Evolutionary conservation across 768 basidiomycete species (phyloP).

Genomic region (Xanthoconium stramineum): DNA sequence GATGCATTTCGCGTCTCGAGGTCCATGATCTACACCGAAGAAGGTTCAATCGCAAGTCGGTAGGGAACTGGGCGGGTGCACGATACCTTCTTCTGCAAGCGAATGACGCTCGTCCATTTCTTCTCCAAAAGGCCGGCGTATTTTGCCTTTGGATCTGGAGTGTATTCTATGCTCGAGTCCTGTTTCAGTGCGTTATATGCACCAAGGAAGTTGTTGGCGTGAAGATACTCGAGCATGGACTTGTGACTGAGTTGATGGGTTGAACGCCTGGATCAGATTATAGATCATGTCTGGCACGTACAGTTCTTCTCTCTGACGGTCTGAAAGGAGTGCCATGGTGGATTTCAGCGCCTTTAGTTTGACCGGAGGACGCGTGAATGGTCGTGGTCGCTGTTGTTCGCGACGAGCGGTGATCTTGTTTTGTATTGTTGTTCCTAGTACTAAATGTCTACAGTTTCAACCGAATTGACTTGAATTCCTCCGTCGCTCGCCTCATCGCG

Average conservation of each 20-base stretch:
- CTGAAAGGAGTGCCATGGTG: constrained; percentile 42
- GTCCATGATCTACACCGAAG: constrained; percentile 78
- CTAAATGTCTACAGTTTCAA: neutral
- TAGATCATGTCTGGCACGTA: constrained; percentile 28
- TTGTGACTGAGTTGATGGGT: constrained; percentile 54
- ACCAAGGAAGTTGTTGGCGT: constrained; percentile 59
- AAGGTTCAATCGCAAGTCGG: constrained; percentile 4
- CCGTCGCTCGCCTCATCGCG: constrained; percentile 17
- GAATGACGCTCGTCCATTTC: constrained; percentile 97
- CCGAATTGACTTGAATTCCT: constrained; percentile 24
- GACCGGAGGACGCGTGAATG: constrained; percentile 11
- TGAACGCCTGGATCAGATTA: constrained; percentile 6
- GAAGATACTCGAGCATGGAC: constrained; percentile 77
- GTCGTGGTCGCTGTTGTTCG: constrained; percentile 8
- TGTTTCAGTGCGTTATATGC: constrained; percentile 60
- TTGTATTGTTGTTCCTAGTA: constrained; percentile 28
- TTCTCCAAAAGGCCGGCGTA: constrained; percentile 88
- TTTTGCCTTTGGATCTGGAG: constrained; percentile 83
- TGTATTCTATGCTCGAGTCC: constrained; percentile 57
- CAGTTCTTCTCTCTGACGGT: constrained; percentile 47
- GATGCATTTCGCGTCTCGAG: constrained; percentile 82
- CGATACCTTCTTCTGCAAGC: constrained; percentile 88
- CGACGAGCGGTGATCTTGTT: constrained; percentile 26
- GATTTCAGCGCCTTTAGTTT: constrained; percentile 2
- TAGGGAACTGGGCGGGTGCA: constrained; percentile 9